Base-by-base conservation (phyloP, 208 protist genomes). In the Wallacemonas sp. region DNA sequence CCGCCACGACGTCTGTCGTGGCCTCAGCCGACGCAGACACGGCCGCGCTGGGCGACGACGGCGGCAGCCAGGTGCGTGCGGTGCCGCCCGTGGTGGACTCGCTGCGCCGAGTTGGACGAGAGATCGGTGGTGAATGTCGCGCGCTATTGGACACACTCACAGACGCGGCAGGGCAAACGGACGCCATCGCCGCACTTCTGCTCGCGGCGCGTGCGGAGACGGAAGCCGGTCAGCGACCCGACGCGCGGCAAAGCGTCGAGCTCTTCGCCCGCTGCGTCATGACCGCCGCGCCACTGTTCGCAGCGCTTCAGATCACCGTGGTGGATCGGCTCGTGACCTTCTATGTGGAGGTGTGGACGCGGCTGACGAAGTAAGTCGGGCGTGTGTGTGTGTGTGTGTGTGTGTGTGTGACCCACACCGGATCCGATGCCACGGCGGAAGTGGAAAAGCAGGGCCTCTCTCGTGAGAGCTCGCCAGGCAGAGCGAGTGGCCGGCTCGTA, bases 321-420 rank as follows among this genome's bases (percentile, higher is more conserved):
- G 60, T 93, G 3, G 86, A 92, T 58, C 82, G 82, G 32, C 45
- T 89, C 33, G 74, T 95, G 22, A 73, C 73, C 34, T 95, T 95
- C 66, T 95, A 95, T 70, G 76, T 92, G 76, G 81, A 80, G 1
- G 80, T 91, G 21, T 92, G 86, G 84, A 85, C 76, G 3, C 81
- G 89, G 12, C 46, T 95, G 58, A 78, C 73, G 19, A 71, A 64
- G 32, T 72, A 73, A 73, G 41, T 34, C 17, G 26, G 3, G 65
- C 2, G 46, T 29, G n/a, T 37, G n/a, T n/a, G n/a, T n/a, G n/a
- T n/a, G n/a, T n/a, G n/a, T n/a, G n/a, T n/a, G n/a, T n/a, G n/a
- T n/a, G n/a, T n/a, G n/a, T n/a, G n/a, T n/a, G n/a, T n/a, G n/a
- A n/a, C n/a, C n/a, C n/a, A n/a, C n/a, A n/a, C n/a, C n/a, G n/a